phyloP scores from a whole-genome alignment of 257 asterid species.

The Plantago ovata region DNA sequence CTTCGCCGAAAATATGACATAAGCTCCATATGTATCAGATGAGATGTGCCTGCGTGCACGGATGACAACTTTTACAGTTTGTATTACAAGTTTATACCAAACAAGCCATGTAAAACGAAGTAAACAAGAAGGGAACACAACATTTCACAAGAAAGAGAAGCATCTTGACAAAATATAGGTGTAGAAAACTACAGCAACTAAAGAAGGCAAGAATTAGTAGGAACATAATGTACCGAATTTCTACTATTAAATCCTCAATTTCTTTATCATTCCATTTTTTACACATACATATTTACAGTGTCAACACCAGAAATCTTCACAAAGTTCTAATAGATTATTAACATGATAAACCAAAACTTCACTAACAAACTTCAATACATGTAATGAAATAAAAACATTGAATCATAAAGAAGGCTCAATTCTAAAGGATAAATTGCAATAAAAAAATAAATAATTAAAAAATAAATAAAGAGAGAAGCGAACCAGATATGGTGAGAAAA shows the following conservation, averaged over 20 bases:
- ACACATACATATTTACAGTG: background rate
- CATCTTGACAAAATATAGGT: no score
- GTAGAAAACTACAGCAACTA: slow-evolving; percentile 1
- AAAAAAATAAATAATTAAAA: no score
- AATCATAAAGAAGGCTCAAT: background rate
- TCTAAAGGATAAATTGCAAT: background rate
- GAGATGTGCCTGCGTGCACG: slow-evolving; percentile 66
- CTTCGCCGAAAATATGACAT: slow-evolving; percentile 63
- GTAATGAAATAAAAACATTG: background rate
- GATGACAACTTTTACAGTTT: no score
- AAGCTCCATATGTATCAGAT: slow-evolving; percentile 50
- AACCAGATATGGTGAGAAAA: slow-evolving; percentile 45
- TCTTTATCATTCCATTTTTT: background rate
- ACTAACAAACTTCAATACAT: no score
- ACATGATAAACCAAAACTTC: no score
- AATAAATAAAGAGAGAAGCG: background rate
- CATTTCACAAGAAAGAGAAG: slow-evolving; percentile 10
- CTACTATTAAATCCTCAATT: no score
- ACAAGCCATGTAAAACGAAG: slow-evolving; percentile 7
- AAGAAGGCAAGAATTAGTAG: background rate
- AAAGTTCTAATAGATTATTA: no score
- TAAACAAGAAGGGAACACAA: background rate
- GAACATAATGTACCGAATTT: no score
- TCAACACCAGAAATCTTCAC: no score
- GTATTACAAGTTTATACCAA: slow-evolving; percentile 2